phyloP scores from a whole-genome alignment of 2,329 filamentous ascomycete species.

The Venturia carpophila region DNA sequence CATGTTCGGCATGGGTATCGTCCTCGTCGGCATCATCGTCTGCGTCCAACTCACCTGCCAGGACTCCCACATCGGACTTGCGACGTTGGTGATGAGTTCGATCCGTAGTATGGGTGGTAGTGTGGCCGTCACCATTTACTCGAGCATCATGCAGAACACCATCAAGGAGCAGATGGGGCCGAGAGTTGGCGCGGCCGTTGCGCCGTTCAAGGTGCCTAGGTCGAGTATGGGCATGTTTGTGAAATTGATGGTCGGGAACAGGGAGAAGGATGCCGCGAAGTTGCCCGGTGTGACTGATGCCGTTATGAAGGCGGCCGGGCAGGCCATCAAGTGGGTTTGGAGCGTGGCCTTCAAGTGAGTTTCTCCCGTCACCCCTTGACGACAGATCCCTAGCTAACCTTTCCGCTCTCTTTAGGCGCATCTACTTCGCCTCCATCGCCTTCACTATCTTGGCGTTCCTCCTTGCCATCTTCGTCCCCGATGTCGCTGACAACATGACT shows the following conservation, averaged over 20 bases:
- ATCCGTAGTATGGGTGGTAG: conserved; percentile 16
- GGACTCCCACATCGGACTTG: conserved; percentile 18
- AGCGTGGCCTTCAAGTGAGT: conserved; percentile 16
- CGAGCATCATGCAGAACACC: conserved; percentile 15
- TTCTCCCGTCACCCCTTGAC: not conserved
- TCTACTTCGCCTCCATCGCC: conserved; percentile 12
- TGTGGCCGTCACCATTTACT: conserved; percentile 18
- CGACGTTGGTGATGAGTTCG: conserved; percentile 13
- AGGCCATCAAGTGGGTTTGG: conserved; percentile 14
- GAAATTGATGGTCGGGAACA: not conserved
- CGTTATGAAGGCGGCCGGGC: not conserved
- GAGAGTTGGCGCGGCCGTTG: not conserved
- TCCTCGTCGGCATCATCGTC: conserved; percentile 18
- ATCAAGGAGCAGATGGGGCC: not conserved
- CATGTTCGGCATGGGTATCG: conserved; percentile 15
- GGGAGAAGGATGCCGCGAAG: not conserved
- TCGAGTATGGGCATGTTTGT: not conserved
- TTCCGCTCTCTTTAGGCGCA: not conserved
- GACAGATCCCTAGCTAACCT: not conserved
- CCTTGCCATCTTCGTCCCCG: not conserved
- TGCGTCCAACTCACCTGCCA: conserved; percentile 17
- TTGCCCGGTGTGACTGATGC: conserved; percentile 15
- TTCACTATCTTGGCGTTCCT: not conserved
- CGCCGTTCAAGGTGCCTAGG: not conserved
- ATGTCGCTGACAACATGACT: not conserved